Evolutionary conservation across 441 rosid species (phyloP).

Genomic region (Erysimum cheiri): DNA sequence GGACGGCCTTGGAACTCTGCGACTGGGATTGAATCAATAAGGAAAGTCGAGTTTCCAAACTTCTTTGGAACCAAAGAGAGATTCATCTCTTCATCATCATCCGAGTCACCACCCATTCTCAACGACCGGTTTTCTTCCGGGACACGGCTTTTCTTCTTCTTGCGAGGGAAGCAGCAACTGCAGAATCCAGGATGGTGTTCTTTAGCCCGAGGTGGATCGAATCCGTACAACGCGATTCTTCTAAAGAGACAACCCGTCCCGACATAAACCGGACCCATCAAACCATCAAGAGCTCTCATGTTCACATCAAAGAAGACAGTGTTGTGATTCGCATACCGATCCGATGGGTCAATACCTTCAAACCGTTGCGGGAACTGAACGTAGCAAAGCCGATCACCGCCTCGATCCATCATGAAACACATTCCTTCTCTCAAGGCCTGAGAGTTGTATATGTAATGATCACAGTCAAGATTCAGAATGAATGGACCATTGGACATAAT

Average conservation of each 20-base stretch:
- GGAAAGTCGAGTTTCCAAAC: conserved; percentile 84
- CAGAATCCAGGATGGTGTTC: conserved; percentile 78
- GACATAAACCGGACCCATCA: conserved; percentile 91
- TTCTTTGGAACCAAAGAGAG: conserved; percentile 75
- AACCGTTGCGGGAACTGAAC: conserved; percentile 95
- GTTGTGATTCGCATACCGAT: conserved; percentile 91
- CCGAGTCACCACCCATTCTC: conserved; percentile 87
- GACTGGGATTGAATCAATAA: conserved; percentile 85
- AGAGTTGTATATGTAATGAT: conserved; percentile 90
- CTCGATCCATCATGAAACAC: conserved; percentile 98
- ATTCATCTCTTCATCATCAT: conserved; percentile 87
- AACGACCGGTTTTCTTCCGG: conserved; percentile 83
- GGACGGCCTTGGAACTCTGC: conserved; percentile 97
- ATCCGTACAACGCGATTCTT: conserved; percentile 85
- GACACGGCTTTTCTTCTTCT: conserved; percentile 61
- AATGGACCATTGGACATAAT: conserved; percentile 95
- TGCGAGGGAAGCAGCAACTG: conserved; percentile 71
- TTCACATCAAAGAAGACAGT: conserved; percentile 94
- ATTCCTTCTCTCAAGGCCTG: conserved; percentile 89
- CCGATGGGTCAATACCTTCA: conserved; percentile 95
- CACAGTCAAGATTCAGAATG: conserved; percentile 92
- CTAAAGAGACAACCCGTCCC: conserved; percentile 95
- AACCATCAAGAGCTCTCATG: conserved; percentile 95
- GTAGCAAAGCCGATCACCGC: conserved; percentile 89
- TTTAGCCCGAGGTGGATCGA: conserved; percentile 87